Percentiles rank a stretch among this genome's conserved stretches.
These are phyloP conservation scores for Chlamydomonas reinhardtii DNA, from an alignment of 163 green algal genomes.

Conservation along the genomic window DNA sequence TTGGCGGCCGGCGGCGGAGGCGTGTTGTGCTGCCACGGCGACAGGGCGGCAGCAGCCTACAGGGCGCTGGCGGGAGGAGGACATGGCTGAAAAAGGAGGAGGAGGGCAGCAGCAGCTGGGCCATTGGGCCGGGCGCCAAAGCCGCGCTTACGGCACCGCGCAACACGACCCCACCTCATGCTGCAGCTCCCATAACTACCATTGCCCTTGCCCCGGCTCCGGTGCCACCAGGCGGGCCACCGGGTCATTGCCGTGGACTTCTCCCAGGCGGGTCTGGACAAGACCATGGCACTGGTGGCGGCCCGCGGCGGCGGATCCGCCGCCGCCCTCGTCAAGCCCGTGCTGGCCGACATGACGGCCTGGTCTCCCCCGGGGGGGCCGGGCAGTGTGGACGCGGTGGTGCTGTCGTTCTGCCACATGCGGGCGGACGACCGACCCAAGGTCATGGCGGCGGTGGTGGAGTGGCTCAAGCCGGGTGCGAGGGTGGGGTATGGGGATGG, in stretches of 20 bases:
- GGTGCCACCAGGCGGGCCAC: conserved; percentile 36
- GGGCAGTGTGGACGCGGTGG: conserved; percentile 27
- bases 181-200: too few species aligned
- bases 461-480: conserved; percentile 30
- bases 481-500: too few species aligned
- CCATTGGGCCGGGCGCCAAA: too few species aligned
- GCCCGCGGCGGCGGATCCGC: neutral
- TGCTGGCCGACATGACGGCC: conserved; percentile 1
- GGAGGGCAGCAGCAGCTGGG: too few species aligned
- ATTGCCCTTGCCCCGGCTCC: too few species aligned
- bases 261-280: conserved; percentile 30
- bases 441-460: conserved; percentile 14
- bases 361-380: conserved; percentile 10
- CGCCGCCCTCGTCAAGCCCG: neutral
- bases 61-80: too few species aligned
- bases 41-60: too few species aligned
- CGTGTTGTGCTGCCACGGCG: too few species aligned
- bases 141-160: too few species aligned
- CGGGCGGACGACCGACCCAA: neutral
- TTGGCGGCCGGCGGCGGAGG: too few species aligned
- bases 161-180: too few species aligned
- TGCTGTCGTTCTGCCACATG: conserved; percentile 43
- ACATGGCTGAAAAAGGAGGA: too few species aligned
- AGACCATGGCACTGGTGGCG: conserved; percentile 17
- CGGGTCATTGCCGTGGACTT: conserved; percentile 22